These are phyloP conservation scores for Russula brevipes DNA, from an alignment of 768 basidiomycete genomes.

Conservation along the genomic window DNA sequence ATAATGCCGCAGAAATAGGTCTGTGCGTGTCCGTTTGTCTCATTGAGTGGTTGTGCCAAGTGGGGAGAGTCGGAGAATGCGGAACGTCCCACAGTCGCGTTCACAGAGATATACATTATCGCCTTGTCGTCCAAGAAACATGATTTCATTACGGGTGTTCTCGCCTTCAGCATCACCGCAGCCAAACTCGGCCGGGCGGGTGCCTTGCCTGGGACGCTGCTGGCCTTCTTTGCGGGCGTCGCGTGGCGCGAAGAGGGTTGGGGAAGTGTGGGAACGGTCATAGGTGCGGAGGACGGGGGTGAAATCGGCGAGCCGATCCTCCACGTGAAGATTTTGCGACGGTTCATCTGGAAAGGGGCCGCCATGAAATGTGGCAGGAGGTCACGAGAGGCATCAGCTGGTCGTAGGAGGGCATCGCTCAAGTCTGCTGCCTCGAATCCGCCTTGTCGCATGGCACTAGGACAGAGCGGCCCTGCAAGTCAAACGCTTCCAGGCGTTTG, in stretches of 20 bases:
- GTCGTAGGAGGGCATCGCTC: conserved; percentile 70
- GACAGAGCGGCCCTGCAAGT: conserved; percentile 67
- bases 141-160: conserved; percentile 57
- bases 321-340: conserved; percentile 76
- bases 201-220: conserved; percentile 44
- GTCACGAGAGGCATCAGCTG: conserved; percentile 75
- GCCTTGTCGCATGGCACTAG: conserved; percentile 84
- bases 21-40: conserved; percentile 2
- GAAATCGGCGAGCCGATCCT: conserved; percentile 65
- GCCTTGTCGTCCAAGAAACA: conserved; percentile 72
- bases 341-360: conserved; percentile 53
- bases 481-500: conserved; percentile 78
- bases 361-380: conserved; percentile 66
- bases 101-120: conserved; percentile 82
- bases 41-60: conserved; percentile 13
- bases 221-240: conserved; percentile 41
- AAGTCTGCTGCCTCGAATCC: conserved; percentile 79
- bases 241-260: conserved; percentile 39
- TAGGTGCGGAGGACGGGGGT: neutral
- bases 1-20: neutral
- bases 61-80: conserved; percentile 66
- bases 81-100: conserved; percentile 64
- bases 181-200: conserved; percentile 48
- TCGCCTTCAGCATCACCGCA: conserved; percentile 49
- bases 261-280: neutral